Evolutionary conservation across 1,139 yeast species (phyloP), one percentile per base, ranked within the genome.

Genomic region (Hemisphaericaspora xylofermentans): DNA sequence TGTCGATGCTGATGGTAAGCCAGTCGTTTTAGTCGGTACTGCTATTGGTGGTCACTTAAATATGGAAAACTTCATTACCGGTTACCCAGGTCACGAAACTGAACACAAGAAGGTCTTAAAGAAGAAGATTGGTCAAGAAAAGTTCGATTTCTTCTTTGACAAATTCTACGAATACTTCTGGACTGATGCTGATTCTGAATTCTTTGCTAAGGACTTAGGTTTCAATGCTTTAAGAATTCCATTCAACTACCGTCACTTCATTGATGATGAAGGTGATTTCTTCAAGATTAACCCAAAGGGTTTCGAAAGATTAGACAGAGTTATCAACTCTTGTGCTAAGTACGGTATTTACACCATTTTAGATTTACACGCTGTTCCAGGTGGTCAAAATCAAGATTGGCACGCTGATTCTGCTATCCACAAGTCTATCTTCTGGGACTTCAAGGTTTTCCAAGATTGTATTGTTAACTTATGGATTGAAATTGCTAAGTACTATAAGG

Each of bases 321-420:
- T 71, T 35, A 62, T 72, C 29, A 61, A 71, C 41, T 54, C 63
- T 32, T 71, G 77, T 50, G 50, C 73, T 30, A 56, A 58, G 34
- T 54, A 64, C 40, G 66, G 67, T 4, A 65, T 72, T 39, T 72
- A 71, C 49, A 67, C 74, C 30, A 61, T 71, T 41, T 62, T 72
- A 38, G 78, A 72, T 46, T 63, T 72, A 33, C 77, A 72, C 47
- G 61, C 76, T 9, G 63, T 60, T 19, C 77, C 77, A 9, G 77
- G 77, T 19, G 77, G 77, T 15, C 76, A 71, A 52, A 71, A 69
- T 50, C 77, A 71, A 52, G 76, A 69, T 51, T 72, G 77, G 78
- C 78, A 72, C 49, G 53, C 64, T 34, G 78, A 72, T 53, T 63
- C 72, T 3, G 67, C 64, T 5, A 58, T 66, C 44, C 74, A 71